phyloP scores from a whole-genome alignment of 345 rosid genomes.

The Lumnitzera racemosa region DNA sequence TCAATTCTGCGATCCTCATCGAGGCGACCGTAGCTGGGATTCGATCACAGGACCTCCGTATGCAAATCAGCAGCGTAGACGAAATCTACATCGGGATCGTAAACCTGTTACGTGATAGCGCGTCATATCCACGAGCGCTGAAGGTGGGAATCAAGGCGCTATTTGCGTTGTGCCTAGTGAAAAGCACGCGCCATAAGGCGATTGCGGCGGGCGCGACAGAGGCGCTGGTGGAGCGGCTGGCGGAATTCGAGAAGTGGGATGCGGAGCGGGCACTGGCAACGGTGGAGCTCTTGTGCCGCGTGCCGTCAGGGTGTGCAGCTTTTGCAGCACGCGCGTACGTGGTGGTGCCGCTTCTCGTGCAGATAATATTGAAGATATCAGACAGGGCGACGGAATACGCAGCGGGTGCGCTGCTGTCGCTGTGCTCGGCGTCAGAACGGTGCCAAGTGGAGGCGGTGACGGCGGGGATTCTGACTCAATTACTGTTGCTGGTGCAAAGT shows the following conservation, averaged over 20 bases:
- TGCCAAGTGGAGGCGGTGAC: conserved; percentile 70
- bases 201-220: conserved; percentile 53
- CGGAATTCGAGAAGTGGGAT: conserved; percentile 73
- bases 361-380: conserved; percentile 64
- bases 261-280: conserved; percentile 69
- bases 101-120: conserved; percentile 41
- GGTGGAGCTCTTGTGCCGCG: conserved; percentile 63
- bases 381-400: conserved; percentile 93
- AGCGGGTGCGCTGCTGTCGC: conserved; percentile 72
- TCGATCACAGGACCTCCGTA: conserved; percentile 54
- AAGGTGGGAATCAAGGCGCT: conserved; percentile 69
- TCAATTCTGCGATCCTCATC: conserved; percentile 68
- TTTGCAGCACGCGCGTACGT: conserved; percentile 44
- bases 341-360: conserved; percentile 64
- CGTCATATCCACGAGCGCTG: conserved; percentile 53
- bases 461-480: conserved; percentile 85
- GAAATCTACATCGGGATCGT: conserved; percentile 73
- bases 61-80: conserved; percentile 41
- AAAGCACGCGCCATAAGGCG: conserved; percentile 64
- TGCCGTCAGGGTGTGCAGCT: conserved; percentile 55
- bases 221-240: conserved; percentile 43
- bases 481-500: conserved; percentile 78
- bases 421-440: conserved; percentile 64
- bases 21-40: conserved; percentile 73
- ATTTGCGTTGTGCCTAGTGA: conserved; percentile 64